These are phyloP conservation scores for Bacidia rubella DNA, from an alignment of 495 filamentous ascomycete species.

Conservation along the genomic window DNA sequence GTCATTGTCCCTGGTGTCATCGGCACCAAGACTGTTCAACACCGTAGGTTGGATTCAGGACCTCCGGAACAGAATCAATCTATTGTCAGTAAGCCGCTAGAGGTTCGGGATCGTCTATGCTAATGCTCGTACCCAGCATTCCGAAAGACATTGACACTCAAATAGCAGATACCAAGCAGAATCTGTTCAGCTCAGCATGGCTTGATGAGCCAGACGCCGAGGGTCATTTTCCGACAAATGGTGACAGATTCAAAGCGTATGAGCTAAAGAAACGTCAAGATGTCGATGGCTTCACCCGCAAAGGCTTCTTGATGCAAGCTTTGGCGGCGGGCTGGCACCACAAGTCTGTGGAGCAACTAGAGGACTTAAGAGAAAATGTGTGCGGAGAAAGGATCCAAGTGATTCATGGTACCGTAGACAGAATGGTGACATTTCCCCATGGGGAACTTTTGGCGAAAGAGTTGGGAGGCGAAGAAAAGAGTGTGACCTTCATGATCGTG, in stretches of 20 bases:
- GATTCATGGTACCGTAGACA: conserved; percentile 58
- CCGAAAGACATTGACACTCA: conserved; percentile 52
- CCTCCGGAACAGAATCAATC: conserved; percentile 49
- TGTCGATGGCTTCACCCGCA: conserved; percentile 37
- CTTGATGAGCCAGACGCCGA: conserved; percentile 47
- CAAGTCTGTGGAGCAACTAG: conserved; percentile 51
- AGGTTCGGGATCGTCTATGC: neutral
- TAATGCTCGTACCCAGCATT: conserved; percentile 26
- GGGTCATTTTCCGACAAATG: conserved; percentile 55
- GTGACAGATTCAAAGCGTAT: conserved; percentile 63
- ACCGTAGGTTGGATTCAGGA: conserved; percentile 48
- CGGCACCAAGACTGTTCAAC: conserved; percentile 57
- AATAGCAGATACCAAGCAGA: conserved; percentile 37
- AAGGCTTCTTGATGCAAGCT: conserved; percentile 62
- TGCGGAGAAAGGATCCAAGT: conserved; percentile 61
- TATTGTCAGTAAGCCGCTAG: conserved; percentile 23
- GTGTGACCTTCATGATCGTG: conserved; percentile 38
- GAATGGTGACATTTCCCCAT: conserved; percentile 60
- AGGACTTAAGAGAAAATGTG: conserved; percentile 46
- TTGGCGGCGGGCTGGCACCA: conserved; percentile 70
- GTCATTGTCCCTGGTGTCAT: conserved; percentile 55
- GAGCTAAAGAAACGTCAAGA: conserved; percentile 54
- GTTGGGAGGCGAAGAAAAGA: conserved; percentile 30
- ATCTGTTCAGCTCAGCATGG: conserved; percentile 48
- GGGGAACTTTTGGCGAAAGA: conserved; percentile 42